Conservation (phyloP, 2,329 filamentous ascomycete genomes). For the Aspergillus sp. region DNA sequence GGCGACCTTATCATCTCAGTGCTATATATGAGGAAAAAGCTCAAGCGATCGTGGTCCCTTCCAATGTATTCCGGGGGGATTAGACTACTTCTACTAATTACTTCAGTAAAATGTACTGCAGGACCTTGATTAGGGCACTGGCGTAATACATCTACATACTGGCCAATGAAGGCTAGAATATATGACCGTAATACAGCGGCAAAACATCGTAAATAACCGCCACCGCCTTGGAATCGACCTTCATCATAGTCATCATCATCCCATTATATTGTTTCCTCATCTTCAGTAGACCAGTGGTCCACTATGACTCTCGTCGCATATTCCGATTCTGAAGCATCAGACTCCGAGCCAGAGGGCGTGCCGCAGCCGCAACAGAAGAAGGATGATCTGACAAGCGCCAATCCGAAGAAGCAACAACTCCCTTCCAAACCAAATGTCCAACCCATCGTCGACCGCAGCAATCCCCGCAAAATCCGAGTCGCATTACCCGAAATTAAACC, state of each 20-base stretch:
- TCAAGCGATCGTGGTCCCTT: too few relatives aligned
- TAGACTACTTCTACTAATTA: too few relatives aligned
- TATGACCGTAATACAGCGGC: neutral
- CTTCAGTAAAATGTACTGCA: too few relatives aligned
- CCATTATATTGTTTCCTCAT: too few relatives aligned
- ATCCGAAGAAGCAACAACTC: neutral
- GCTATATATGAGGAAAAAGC: too few relatives aligned
- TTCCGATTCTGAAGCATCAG: constrained; percentile 67
- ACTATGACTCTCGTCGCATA: constrained; percentile 76
- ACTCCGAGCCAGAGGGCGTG: constrained; percentile 45
- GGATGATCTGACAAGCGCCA: constrained; percentile 11
- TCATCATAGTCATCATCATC: neutral
- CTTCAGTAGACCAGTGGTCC: neutral
- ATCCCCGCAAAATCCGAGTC: constrained; percentile 76
- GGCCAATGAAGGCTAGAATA: neutral
- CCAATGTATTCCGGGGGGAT: too few relatives aligned
- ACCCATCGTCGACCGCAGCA: constrained; percentile 72
- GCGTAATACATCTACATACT: neutral
- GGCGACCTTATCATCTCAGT: too few relatives aligned
- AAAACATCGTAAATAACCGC: neutral
- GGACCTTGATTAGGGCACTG: too few relatives aligned
- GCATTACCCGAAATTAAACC: constrained; percentile 55
- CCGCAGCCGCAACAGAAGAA: constrained; percentile 22
- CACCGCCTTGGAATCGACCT: neutral
- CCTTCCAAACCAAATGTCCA: constrained; percentile 47